A percentile compares a stretch with the other conserved stretches of the same genome.
Evolutionary conservation across 2,329 filamentous ascomycete genomes (phyloP).

Genomic region (Colletotrichum musae): DNA sequence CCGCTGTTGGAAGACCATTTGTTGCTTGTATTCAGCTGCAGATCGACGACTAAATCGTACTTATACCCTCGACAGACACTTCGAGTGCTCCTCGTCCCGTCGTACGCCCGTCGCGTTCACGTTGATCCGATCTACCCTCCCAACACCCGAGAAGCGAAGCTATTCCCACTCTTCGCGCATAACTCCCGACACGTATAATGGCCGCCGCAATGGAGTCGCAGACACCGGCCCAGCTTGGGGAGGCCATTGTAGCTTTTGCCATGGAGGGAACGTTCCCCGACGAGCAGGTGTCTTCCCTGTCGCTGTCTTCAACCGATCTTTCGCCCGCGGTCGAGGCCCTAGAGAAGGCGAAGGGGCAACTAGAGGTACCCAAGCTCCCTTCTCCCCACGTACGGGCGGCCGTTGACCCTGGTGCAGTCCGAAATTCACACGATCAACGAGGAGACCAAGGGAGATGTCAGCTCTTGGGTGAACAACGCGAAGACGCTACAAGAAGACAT

Average conservation of each 20-base stretch:
- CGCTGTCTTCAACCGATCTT: constrained; percentile 56
- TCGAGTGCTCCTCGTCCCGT: background rate
- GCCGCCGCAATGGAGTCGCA: constrained; percentile 48
- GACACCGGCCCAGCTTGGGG: constrained; percentile 49
- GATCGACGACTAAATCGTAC: background rate
- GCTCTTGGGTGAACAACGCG: constrained; percentile 88
- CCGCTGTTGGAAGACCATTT: background rate
- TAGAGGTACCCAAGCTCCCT: constrained; percentile 53
- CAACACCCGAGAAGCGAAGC: constrained; percentile 3
- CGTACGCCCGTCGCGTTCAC: constrained; percentile 6
- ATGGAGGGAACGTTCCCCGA: constrained; percentile 58
- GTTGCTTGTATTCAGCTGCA: background rate
- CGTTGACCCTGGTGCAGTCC: constrained; percentile 57
- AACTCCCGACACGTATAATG: constrained; percentile 45
- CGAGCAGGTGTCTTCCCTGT: constrained; percentile 53
- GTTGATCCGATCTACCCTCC: background rate
- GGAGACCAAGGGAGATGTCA: constrained; percentile 83
- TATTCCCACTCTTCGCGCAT: background rate
- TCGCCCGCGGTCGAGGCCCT: constrained; percentile 58
- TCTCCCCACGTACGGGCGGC: background rate
- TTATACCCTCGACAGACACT: background rate
- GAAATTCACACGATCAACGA: constrained; percentile 84
- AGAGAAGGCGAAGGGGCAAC: constrained; percentile 51
- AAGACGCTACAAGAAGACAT: constrained; percentile 90
- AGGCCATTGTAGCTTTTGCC: constrained; percentile 58